Base-by-base conservation (phyloP, 2,329 filamentous ascomycete genomes). In the Sporothrix globosa region DNA sequence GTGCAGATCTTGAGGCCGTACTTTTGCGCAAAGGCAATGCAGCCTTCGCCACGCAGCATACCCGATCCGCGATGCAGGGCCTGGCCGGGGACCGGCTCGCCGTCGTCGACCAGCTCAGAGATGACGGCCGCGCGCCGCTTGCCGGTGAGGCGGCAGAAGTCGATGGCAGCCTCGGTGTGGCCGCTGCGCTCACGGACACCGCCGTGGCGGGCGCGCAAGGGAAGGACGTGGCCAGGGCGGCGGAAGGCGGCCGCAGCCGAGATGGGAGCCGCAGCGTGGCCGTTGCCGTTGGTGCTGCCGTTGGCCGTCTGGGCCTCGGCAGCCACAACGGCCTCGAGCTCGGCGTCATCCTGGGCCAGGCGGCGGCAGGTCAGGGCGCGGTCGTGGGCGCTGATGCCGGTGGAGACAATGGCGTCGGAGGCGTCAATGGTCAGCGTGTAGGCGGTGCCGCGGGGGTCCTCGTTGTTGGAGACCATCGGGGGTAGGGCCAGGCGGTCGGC, bases 1-100 rank as follows among this genome's bases (percentile, higher is more conserved):
- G 96, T 98, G 82, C 94, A 97, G 71, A 97, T 93, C 83, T 91
- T 96, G 75, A 99, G 83, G 4, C 93, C 93, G 89, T 91, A 98
- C 81, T 86, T 89, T 80, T 89, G 88, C 39, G 93, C 96, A 85
- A 99, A 99, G 67, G 85, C 87, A 77, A 99, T 83, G 82, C 94
- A 97, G 50, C 88, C 92, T 82, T 97, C 93, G 73, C 93, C 88
- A 75, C 93, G 84, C 89, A 98, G 90, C 96, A 99, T 99, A 34
- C 91, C 92, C n/a, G 90, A 87, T 24, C 87, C 89, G 13, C 80
- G 79, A 74, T 89, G 83, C 76, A 91, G 83, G 0, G 92, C 86
- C 76, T 85, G 84, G 0, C 93, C 93, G 14, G 84, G 82, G 3
- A 93, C 86, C 79, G 89, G 87, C 73, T 88, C 87, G 0, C 94